Base-by-base conservation (phyloP, 2,329 filamentous ascomycete species). In the Colletotrichum neosansevieriae region DNA sequence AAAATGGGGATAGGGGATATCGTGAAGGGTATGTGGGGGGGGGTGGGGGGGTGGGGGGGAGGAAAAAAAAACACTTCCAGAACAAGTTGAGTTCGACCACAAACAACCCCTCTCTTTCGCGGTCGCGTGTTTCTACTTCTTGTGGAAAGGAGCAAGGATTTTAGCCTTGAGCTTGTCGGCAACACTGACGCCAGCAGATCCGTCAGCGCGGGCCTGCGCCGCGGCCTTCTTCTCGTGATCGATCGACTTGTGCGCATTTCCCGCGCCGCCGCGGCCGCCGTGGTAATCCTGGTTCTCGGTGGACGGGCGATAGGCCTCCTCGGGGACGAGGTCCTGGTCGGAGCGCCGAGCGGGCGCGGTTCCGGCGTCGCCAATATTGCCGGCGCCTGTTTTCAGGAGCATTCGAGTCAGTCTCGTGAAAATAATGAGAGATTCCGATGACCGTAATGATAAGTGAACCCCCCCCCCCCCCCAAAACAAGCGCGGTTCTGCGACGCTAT, bases 121-220 rank as follows among this genome's bases (percentile, higher is more conserved):
- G 13, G 29, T 53, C 34, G 32, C 45, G 12, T 34, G 12, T 34
- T 24, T 17, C 44, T 72, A 82, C 70, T 86, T 86, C 79, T 85
- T 86, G 47, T 67, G 60, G 71, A 85, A 82, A 1, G 76, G 74
- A 17, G 82, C 80, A 63, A 87, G 79, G 49, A 88, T 75, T 83
- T 87, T 88, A 71, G 77, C 69, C 83, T 89, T 89, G 71, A 88
- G 78, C 80, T 85, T 87, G 74, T 89, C 86, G 17, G 86, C 86
- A 65, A 89, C 74, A 36, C 86, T 79, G 54, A 78, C 73, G 61
- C 80, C 79, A 9, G 76, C 72, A n/a, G 40, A 21, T 51, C 70
- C 72, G n/a, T 67, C 68, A 38, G 71, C 63, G 36, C 71, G 57
- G 45, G 73, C 73, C 71, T 77, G 74, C 24, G 77, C 74, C 15